Evolutionary conservation across 2,329 filamentous ascomycete species (phyloP).

Genomic region (Penicillium vulpinum): DNA sequence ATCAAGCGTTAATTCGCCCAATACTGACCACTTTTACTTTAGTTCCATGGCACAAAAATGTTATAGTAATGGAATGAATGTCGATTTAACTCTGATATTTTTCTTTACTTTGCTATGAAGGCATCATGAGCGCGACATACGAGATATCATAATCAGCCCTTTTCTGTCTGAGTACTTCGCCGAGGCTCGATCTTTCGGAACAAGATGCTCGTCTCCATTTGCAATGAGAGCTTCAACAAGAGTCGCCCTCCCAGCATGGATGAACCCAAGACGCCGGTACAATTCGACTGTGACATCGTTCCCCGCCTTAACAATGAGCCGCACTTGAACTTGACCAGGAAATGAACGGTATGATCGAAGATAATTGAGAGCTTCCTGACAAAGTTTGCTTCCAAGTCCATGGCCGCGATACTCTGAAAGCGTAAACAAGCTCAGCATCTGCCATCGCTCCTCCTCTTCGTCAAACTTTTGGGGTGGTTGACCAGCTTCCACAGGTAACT

Average conservation of each 20-base stretch:
- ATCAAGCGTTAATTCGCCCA: too few species aligned
- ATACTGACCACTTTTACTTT: too few species aligned
- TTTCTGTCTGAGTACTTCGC: constrained; percentile 5
- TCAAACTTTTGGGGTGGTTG: constrained; percentile 21
- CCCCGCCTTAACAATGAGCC: constrained; percentile 28
- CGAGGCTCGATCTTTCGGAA: constrained; percentile 23
- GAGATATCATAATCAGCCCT: constrained; percentile 17
- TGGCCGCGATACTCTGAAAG: constrained; percentile 33
- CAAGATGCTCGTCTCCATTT: constrained; percentile 29
- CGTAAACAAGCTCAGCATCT: constrained; percentile 34
- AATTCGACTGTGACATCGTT: constrained; percentile 25
- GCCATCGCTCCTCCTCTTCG: constrained; percentile 31
- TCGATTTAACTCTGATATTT: background rate
- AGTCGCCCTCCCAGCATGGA: constrained; percentile 25
- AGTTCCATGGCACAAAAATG: too few species aligned
- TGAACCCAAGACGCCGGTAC: constrained; percentile 30
- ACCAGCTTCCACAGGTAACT: constrained; percentile 25
- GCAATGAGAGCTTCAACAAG: constrained; percentile 28
- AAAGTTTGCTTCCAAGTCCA: constrained; percentile 29
- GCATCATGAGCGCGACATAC: background rate
- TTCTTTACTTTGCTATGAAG: too few species aligned
- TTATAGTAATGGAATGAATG: too few species aligned
- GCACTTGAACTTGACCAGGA: constrained; percentile 17
- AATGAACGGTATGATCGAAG: constrained; percentile 5
- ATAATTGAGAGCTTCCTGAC: constrained; percentile 26